Evolutionary conservation across 2,329 filamentous ascomycete genomes (phyloP), one percentile per base, ranked within the genome.

Genomic region (Lecanicillium sp.): DNA sequence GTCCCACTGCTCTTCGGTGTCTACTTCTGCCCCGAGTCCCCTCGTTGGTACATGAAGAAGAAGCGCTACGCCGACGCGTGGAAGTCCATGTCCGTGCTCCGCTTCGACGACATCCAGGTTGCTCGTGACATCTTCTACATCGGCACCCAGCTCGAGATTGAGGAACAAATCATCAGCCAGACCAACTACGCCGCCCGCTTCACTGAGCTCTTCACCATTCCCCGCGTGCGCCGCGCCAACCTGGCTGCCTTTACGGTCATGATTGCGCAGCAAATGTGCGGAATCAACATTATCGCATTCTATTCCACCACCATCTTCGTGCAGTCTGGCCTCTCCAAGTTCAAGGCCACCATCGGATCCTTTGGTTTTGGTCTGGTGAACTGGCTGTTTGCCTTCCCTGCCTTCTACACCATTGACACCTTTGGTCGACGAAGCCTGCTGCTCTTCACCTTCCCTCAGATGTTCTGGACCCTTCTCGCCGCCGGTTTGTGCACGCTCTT

Each of bases 241-340:
- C 69, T 84, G 22, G 87, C 86, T 4, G 83, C 85, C 1, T 84
- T 81, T 47, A 77, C 78, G 2, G 85, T 92, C 49, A 94, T 94
- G 87, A 79, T 84, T 51, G 79, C 78, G 1, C 81, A 84, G 57
- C 79, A 84, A 57, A 79, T 84, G 72, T 83, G 78, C 49, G 73
- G 61, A 35, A 73, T 84, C 58, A 85, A 86, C 54, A 84, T 87
- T 41, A 82, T 87, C 41, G 79, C 82, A 1, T 87, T 87, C 57
- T 87, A 88, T 58, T 82, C 77, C 1, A 79, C 77, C 0, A 80
- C 77, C 8, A 66, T 80, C 17, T 80, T 80, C 51, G 49, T 57
- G 19, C 57, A 81, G 2, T 72, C 80, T 3, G 79, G 79, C 4
- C 74, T 77, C 28, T 58, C 43, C 33, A 57, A 68, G 2, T 72